phyloP scores from a whole-genome alignment of 352 stramenopile genomes.

The Phytophthora meadii region DNA sequence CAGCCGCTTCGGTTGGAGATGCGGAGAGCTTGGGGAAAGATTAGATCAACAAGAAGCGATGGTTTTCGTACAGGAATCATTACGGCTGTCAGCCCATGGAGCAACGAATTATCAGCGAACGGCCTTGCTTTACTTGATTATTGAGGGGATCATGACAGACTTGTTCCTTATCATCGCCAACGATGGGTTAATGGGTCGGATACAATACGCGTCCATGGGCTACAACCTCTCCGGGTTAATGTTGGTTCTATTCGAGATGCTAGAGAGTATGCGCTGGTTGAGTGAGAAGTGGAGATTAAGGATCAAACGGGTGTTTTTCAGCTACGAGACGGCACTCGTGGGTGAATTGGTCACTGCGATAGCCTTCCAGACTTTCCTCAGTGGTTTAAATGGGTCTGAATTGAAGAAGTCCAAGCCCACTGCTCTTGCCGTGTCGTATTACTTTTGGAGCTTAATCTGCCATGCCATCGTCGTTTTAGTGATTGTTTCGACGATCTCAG shows the following conservation, averaged over 20 bases:
- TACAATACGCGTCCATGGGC: conserved; percentile 32
- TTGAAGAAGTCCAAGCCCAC: conserved; percentile 15
- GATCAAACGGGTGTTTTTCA: conserved; percentile 28
- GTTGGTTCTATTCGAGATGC: conserved; percentile 36
- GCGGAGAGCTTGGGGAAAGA: conserved; percentile 5
- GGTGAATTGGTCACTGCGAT: conserved; percentile 7
- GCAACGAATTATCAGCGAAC: conserved; percentile 22
- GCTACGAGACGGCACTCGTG: conserved; percentile 18
- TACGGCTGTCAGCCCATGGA: conserved; percentile 6
- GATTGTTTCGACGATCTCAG: conserved; percentile 17
- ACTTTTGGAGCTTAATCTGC: conserved; percentile 26
- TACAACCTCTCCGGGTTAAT: conserved; percentile 35
- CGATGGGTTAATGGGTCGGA: conserved; percentile 4
- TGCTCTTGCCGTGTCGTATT: conserved; percentile 25
- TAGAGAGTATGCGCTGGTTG: conserved; percentile 22
- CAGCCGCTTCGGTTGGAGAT: conserved; percentile 10
- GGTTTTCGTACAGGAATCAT: conserved; percentile 19
- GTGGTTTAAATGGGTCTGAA: conserved; percentile 17
- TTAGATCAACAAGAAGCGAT: conserved; percentile 11
- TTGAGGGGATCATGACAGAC: conserved; percentile 30
- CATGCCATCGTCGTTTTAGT: conserved; percentile 24
- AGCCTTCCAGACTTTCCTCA: conserved; percentile 16
- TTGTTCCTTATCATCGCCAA: conserved; percentile 33
- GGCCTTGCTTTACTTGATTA: conserved; percentile 22
- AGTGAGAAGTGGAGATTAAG: conserved; percentile 8